phyloP scores from a whole-genome alignment of 1,284 basidiomycete genomes.

The Puccinia coronata region DNA sequence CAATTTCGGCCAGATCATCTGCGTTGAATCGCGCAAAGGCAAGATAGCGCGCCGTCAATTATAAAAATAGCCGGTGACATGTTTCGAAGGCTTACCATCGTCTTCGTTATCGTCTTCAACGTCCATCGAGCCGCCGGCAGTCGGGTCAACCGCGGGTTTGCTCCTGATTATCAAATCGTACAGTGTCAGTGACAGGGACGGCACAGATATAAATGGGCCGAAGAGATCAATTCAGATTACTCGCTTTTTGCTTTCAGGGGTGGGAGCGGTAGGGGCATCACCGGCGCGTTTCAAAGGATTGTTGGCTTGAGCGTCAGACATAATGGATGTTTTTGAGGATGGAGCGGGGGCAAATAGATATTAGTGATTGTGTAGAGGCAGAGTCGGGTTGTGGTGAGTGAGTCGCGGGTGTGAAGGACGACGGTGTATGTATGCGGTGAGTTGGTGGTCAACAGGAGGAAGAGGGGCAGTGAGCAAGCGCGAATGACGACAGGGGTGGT shows the following conservation, averaged over 20 bases:
- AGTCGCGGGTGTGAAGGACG: no score
- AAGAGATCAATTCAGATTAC: neutral
- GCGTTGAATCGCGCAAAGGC: neutral
- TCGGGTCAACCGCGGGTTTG: slow-evolving; percentile 22
- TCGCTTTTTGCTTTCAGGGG: slow-evolving; percentile 38
- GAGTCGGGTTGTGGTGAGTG: neutral
- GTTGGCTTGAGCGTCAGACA: slow-evolving; percentile 29
- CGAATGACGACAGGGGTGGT: neutral
- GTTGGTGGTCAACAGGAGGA: neutral
- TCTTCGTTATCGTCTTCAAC: slow-evolving; percentile 31
- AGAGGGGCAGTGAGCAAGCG: neutral
- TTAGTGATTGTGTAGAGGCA: neutral
- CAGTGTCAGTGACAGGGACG: neutral
- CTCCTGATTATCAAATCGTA: neutral
- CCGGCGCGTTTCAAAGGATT: slow-evolving; percentile 38
- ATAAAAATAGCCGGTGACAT: no score
- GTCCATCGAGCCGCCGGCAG: slow-evolving; percentile 23
- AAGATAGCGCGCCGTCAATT: neutral
- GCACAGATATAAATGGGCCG: neutral
- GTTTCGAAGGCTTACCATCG: slow-evolving; percentile 31
- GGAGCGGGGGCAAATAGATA: neutral
- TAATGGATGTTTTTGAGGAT: neutral
- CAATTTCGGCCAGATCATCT: slow-evolving; percentile 49
- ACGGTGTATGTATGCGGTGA: neutral
- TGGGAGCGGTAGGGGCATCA: slow-evolving; percentile 10